phyloP scores from a whole-genome alignment of 768 basidiomycete genomes.

The Boletus vermiculosoides region DNA sequence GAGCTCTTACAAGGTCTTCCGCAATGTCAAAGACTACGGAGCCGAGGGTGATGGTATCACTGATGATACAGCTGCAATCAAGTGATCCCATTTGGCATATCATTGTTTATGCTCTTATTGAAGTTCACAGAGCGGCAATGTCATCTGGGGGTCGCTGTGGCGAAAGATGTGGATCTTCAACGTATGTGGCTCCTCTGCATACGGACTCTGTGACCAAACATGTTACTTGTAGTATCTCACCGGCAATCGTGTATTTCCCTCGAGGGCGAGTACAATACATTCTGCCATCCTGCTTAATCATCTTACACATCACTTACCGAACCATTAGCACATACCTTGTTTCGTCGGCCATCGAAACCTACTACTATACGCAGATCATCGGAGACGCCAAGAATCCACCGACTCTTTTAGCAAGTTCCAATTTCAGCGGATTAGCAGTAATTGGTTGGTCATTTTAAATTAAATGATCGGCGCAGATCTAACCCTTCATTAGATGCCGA shows the following conservation, averaged over 20 bases:
- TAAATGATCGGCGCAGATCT: background rate
- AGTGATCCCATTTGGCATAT: slow-evolving; percentile 37
- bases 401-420: slow-evolving; percentile 30
- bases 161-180: slow-evolving; percentile 55
- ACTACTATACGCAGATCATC: slow-evolving; percentile 36
- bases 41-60: slow-evolving; percentile 57
- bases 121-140: slow-evolving; percentile 52
- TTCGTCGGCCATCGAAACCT: slow-evolving; percentile 27
- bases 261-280: slow-evolving; percentile 43
- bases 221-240: slow-evolving; percentile 36
- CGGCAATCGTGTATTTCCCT: slow-evolving; percentile 72
- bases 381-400: slow-evolving; percentile 35
- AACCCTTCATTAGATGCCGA: slow-evolving; percentile 50
- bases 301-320: background rate
- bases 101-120: background rate
- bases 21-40: slow-evolving; percentile 64
- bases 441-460: slow-evolving; percentile 24
- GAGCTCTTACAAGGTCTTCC: slow-evolving; percentile 59
- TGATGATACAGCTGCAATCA: slow-evolving; percentile 73
- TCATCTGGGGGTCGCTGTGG: slow-evolving; percentile 57
- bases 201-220: background rate
- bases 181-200: slow-evolving; percentile 26
- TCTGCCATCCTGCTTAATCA: too few relatives aligned
- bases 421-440: slow-evolving; percentile 34
- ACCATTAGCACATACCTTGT: slow-evolving; percentile 28